Evolutionary conservation across 176 grass and related monocot species (phyloP), one percentile per base, ranked within the genome.

Genomic region (Cymbopogon citratus): DNA sequence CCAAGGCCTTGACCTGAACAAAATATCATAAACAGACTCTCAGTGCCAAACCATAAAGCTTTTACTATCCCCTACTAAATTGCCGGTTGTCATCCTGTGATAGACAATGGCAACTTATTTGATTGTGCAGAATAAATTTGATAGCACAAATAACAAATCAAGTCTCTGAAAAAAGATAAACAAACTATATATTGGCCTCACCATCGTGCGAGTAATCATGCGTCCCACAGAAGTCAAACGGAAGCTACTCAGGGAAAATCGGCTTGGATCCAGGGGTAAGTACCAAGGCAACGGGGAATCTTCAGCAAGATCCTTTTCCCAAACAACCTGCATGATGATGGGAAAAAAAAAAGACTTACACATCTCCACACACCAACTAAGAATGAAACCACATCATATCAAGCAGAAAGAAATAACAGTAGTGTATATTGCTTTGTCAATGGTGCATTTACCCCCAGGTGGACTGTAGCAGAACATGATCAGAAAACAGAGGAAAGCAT

Each of bases 251-350:
- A 95, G 67, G 2, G 96, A 99, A 73, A 99, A 88, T 54, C 80
- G 82, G 60, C 93, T 93, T 64, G 84, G 63, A 83, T 95, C 96
- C 87, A 99, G 82, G 36, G 96, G 96, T 84, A 93, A 80, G 89
- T 91, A 99, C 96, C 96, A 99, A 70, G 96, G 76, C 69, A 95
- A 54, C 35, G 89, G 92, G 73, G 96, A 99, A 91, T 95, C 93
- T 66, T 69, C 83, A 24, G 91, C 87, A 70, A 95, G 91, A 88
- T 99, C 96, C 87, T 90, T 93, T 35, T 93, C 91, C 88, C 82
- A 95, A 87, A 95, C 56, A 85, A 99, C 87, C 96, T 99, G 85
- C 60, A 89, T 77, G 4, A 85, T 86, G 24, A 75, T n/a, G n/a
- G n/a, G n/a, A n/a, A n/a, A n/a, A n/a, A n/a, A 49, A 79, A 78